phyloP scores from a whole-genome alignment of 345 rosid species.

The Sapria himalayana region DNA sequence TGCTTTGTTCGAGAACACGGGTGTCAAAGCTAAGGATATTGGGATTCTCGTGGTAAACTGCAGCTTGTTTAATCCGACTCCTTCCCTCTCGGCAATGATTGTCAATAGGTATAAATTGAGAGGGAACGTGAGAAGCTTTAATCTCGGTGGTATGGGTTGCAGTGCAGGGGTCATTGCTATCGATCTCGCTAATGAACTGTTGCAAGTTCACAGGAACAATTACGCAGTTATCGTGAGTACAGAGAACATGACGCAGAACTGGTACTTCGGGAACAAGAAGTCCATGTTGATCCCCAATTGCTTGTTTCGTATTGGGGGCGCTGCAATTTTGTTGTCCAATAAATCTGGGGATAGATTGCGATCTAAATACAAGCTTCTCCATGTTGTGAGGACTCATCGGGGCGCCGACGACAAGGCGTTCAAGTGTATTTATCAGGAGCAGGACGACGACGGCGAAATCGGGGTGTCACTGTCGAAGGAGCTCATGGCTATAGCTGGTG shows the following conservation, averaged over 20 bases:
- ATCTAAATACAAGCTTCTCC: constrained; percentile 30
- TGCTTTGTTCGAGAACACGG: constrained; percentile 18
- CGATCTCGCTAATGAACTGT: constrained; percentile 27
- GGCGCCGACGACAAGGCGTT: constrained; percentile 40
- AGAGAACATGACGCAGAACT: constrained; percentile 31
- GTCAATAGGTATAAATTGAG: constrained; percentile 26
- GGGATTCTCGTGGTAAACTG: constrained; percentile 32
- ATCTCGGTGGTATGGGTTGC: constrained; percentile 37
- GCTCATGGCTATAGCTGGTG: constrained; percentile 41
- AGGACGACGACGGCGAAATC: constrained; percentile 22
- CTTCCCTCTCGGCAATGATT: constrained; percentile 33
- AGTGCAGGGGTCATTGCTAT: constrained; percentile 27
- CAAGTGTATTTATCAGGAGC: constrained; percentile 32
- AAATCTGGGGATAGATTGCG: constrained; percentile 22
- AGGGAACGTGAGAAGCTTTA: constrained; percentile 25
- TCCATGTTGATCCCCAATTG: constrained; percentile 40
- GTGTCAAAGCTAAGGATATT: constrained; percentile 19
- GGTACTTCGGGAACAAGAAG: constrained; percentile 38
- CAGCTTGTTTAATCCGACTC: constrained; percentile 29
- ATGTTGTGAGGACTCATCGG: constrained; percentile 32
- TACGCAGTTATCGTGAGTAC: constrained; percentile 27
- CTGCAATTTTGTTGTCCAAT: constrained; percentile 35
- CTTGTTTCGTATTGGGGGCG: constrained; percentile 39
- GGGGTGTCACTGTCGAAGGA: constrained; percentile 33
- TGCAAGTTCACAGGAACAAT: constrained; percentile 17